Conservation (phyloP, 257 asterid species). For the Asclepias syriaca region DNA sequence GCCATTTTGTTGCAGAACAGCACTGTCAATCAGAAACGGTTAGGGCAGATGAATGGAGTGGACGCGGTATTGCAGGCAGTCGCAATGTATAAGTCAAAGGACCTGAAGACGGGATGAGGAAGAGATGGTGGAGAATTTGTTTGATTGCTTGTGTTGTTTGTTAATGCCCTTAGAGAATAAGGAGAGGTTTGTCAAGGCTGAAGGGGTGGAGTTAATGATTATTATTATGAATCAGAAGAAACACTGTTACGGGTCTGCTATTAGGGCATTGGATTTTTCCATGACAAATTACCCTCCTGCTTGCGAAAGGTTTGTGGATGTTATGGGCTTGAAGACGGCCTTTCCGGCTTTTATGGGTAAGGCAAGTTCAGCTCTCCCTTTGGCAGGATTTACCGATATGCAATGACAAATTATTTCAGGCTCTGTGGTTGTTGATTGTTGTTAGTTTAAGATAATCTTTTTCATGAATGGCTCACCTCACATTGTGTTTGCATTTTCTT, state of each 20-base stretch:
- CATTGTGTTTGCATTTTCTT: neutral
- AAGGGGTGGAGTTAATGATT: slow-evolving; percentile 97
- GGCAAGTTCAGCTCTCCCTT: slow-evolving; percentile 78
- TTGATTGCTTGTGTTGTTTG: slow-evolving; percentile 84
- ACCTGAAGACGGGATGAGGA: slow-evolving; percentile 94
- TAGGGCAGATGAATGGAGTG: slow-evolving; percentile 96
- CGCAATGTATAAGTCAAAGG: slow-evolving; percentile 89
- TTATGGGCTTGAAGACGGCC: slow-evolving; percentile 94
- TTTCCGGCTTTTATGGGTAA: slow-evolving; percentile 99
- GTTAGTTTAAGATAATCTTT: neutral
- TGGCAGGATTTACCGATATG: neutral
- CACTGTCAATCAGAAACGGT: slow-evolving; percentile 68
- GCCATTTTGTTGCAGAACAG: slow-evolving; percentile 91
- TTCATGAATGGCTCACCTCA: neutral
- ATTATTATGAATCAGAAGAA: slow-evolving; percentile 98
- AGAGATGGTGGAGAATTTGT: slow-evolving; percentile 97
- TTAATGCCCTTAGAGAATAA: slow-evolving; percentile 98
- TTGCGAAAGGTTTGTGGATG: slow-evolving; percentile 95
- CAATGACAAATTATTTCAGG: neutral
- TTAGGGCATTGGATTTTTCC: slow-evolving; percentile 84
- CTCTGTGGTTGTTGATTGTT: neutral
- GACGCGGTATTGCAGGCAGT: slow-evolving; percentile 93
- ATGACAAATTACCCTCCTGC: slow-evolving; percentile 97
- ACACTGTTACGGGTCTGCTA: slow-evolving; percentile 85
- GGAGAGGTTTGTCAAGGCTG: slow-evolving; percentile 94